phyloP scores from a whole-genome alignment of 805 yeast genomes.

The Saccharomyces mikatae region DNA sequence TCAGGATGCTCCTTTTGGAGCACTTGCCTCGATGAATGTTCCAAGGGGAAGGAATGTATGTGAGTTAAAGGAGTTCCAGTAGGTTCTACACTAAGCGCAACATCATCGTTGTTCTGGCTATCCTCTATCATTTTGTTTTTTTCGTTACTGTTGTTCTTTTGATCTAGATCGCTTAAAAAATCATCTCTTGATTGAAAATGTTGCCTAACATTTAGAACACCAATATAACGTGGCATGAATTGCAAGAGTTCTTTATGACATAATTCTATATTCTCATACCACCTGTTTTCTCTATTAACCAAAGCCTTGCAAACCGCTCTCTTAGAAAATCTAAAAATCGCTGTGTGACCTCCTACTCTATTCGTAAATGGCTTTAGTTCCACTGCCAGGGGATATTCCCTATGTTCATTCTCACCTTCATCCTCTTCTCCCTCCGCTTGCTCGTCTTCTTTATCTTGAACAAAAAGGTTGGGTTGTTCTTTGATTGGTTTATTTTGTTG shows the following conservation, averaged over 20 bases:
- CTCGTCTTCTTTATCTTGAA: constrained; percentile 6
- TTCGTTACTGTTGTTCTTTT: constrained; percentile 12
- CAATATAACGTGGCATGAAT: constrained; percentile 92
- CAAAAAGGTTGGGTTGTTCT: neutral
- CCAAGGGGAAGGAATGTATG: constrained; percentile 15
- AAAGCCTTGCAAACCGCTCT: constrained; percentile 91
- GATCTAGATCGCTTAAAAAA: constrained; percentile 17
- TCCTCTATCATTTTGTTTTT: constrained; percentile 8
- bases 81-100: neutral
- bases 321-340: constrained; percentile 84
- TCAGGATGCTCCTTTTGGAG: neutral
- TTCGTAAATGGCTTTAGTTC: constrained; percentile 87
- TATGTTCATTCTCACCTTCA: constrained; percentile 25
- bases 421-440: constrained; percentile 16
- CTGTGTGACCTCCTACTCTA: constrained; percentile 97
- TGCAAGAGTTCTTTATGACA: constrained; percentile 65
- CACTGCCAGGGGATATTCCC: constrained; percentile 64
- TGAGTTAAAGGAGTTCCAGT: constrained; percentile 11
- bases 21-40: constrained; percentile 8
- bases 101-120: constrained; percentile 7
- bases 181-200: constrained; percentile 34
- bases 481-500: neutral
- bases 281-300: constrained; percentile 79
- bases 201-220: constrained; percentile 87
- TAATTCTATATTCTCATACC: constrained; percentile 84